Evolutionary conservation across 345 rosid species (phyloP), one percentile per base, ranked within the genome.

Genomic region (Cardamine occulta): DNA sequence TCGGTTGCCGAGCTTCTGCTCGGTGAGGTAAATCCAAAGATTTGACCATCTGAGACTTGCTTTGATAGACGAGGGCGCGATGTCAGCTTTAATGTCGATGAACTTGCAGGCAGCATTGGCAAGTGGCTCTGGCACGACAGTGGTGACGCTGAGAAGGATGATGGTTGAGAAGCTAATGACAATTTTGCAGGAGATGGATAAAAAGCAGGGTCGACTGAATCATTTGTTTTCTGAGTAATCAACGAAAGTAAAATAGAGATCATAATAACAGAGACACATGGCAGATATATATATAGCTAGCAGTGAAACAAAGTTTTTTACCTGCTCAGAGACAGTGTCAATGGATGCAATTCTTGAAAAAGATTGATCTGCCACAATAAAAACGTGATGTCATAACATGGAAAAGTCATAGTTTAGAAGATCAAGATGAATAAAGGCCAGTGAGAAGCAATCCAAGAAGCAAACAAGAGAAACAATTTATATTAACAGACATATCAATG

Each of bases 311-410:
- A 80, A 81, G 21, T 29, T 15, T 14, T 34, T 51, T 80, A 89
- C 98, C 97, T 83, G 94, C 68, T 85, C 90, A 75, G 85, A 65
- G 65, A 75, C 79, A 3, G 70, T 40, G 56, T 89, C 96, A 80
- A 82, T 59, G 9, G 90, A 88, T 60, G 84, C 51, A 74, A 79
- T 81, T 76, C 90, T 83, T 48, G 89, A 85, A 73, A 89, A 81
- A 61, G 91, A 86, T 80, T 82, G 93, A 85, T 84, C 96, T 93
- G 93, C 79, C 39, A 81, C 63, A 51, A 48, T 15, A 75, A 26
- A 14, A 0, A 60, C 4, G 19, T 54, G 17, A 59, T 40, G 11
- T 63, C 53, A 70, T 4, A 29, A 55, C 59, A 60, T 29, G 57
- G 55, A 52, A 61, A 40, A 61, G 55, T 53, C 74, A 61, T 21